Evolutionary conservation across 257 asterid species (phyloP).

Genomic region (Ehretia macrophylla): DNA sequence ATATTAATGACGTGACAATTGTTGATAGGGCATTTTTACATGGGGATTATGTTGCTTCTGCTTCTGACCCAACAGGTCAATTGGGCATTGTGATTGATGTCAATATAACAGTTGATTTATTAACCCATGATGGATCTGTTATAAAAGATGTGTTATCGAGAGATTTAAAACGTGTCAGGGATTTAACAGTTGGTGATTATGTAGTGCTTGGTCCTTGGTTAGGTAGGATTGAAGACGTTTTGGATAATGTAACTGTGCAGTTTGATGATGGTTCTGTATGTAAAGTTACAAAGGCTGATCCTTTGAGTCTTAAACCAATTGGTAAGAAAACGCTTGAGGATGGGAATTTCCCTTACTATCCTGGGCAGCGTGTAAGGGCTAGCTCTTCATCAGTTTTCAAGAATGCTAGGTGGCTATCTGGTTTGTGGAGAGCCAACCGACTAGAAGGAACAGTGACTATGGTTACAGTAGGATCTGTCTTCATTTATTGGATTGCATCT

Average conservation of each 20-base stretch:
- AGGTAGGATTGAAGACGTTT: constrained; percentile 88
- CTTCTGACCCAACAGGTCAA: constrained; percentile 90
- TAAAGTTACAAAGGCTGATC: constrained; percentile 89
- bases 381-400: constrained; percentile 89
- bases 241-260: constrained; percentile 85
- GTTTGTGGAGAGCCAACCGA: constrained; percentile 87
- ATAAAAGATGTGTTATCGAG: constrained; percentile 48
- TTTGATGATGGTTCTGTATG: constrained; percentile 96
- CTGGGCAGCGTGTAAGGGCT: constrained; percentile 95
- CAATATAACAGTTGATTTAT: constrained; percentile 57
- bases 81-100: constrained; percentile 90
- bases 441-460: constrained; percentile 88
- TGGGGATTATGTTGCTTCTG: constrained; percentile 93
- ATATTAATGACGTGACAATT: constrained; percentile 51
- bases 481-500: constrained; percentile 93
- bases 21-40: constrained; percentile 87
- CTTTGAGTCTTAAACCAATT: constrained; percentile 72
- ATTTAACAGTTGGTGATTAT: constrained; percentile 86
- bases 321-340: constrained; percentile 76
- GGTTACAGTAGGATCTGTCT: constrained; percentile 91
- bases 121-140: constrained; percentile 59
- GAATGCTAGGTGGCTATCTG: constrained; percentile 93
- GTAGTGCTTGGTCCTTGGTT: constrained; percentile 98
- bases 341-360: constrained; percentile 92
- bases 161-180: constrained; percentile 71